phyloP scores from a whole-genome alignment of 179 eudicot species.

The Silene vulgaris region DNA sequence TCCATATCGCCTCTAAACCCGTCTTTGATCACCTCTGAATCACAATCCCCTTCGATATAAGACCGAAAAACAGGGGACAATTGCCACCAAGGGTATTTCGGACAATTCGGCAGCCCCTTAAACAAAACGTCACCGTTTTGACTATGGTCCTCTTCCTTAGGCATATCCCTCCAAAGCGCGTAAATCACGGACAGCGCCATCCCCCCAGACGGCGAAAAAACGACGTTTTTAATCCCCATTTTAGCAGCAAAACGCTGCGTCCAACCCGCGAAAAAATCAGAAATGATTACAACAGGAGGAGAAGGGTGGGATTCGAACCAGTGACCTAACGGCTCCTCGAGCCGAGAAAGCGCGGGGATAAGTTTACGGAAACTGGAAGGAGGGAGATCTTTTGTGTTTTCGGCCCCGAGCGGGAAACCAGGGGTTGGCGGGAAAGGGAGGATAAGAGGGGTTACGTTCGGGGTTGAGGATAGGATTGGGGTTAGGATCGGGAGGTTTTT shows the following conservation, averaged over 20 bases:
- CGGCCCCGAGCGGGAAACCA: conserved; percentile 26
- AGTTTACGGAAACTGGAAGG: conserved; percentile 19
- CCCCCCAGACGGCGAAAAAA: conserved; percentile 42
- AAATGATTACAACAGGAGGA: conserved; percentile 41
- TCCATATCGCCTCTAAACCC: conserved; percentile 25
- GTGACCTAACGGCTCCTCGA: conserved; percentile 25
- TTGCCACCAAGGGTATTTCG: conserved; percentile 58
- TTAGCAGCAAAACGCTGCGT: conserved; percentile 36
- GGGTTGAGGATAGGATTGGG: conserved; percentile 26
- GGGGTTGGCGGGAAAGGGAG: conserved; percentile 32
- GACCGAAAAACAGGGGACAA: conserved; percentile 34
- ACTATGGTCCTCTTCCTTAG: conserved; percentile 17
- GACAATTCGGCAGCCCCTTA: conserved; percentile 33
- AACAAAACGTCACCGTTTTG: conserved; percentile 27
- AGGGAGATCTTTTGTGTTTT: conserved; percentile 36
- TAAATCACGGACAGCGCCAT: conserved; percentile 29
- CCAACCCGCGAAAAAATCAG: conserved; percentile 53
- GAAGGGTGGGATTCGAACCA: conserved; percentile 41
- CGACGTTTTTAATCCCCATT: conserved; percentile 33
- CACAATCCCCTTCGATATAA: conserved; percentile 39
- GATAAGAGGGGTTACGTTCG: conserved; percentile 34
- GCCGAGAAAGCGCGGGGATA: conserved; percentile 24
- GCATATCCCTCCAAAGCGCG: conserved; percentile 39
- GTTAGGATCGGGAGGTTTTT: conserved; percentile 29
- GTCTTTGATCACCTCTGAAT: conserved; percentile 36